Base-by-base conservation (phyloP, 257 asterid genomes). In the Salvia splendens region DNA sequence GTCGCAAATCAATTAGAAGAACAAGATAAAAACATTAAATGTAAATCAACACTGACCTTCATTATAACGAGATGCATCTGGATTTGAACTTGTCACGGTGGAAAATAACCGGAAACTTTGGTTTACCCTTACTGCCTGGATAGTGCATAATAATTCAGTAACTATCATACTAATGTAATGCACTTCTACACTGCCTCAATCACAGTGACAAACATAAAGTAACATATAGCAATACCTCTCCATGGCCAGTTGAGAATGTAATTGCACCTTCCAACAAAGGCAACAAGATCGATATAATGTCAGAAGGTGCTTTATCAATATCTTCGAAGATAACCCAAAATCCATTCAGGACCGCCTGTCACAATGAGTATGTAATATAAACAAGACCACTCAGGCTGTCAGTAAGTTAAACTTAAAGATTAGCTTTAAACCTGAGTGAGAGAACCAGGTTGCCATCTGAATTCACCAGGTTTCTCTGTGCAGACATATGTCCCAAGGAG, bases 381-480 rank as follows among this genome's bases (percentile, higher is more conserved):
- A 69, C 17, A 73, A 65, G 73, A 75, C 16, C 15, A 73, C 65
- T 54, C 20, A 49, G 53, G 51, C 2, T 24, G 30, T 1, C 43
- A 65, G 24, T 60, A 73, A 64, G 32, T 32, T 65, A 12, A 64
- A 67, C 61, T 20, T 42, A 9, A 33, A 46, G 51, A 59, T 58
- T 11, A 53, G 35, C 24, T 58, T 65, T 80, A 75, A 74, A 93
- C 99, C 97, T 90, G 99, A 42, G 96, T 83, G 62, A 94, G 97
- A 71, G 96, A 86, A 75, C 97, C 99, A 80, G 95, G 95, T 75
- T 91, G 99, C 99, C 99, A 94, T 83, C 87, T 84, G 86, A 94
- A 94, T 81, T 94, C 99, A 40, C 99, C 99, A 67, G 99, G 99
- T 73, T 80, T 80, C 69, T 91, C 99, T 0, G 95, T 80, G 77